Base-by-base conservation (phyloP, 2,329 filamentous ascomycete genomes). In the Metarhizium guizhouense region DNA sequence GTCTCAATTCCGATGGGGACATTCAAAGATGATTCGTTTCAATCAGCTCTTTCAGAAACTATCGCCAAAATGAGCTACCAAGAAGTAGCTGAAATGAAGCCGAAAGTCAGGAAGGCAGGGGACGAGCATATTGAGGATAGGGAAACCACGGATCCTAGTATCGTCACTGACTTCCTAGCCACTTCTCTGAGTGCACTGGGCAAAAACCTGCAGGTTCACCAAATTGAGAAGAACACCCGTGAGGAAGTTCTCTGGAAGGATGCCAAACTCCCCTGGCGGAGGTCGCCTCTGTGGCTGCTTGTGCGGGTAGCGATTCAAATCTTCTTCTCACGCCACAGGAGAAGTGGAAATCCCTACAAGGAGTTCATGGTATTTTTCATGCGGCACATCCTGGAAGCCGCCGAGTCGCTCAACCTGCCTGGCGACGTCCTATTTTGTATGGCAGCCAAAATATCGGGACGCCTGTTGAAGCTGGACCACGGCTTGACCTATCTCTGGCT, bases 221-320 rank as follows among this genome's bases (percentile, higher is more conserved):
- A n/a, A 65, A 70, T 84, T n/a, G 67, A 59, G 47, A 85, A 84
- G 56, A 69, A 76, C 34, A 79, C 76, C 0, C 74, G 78, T 2
- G 80, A 84, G 43, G 80, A 84, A 14, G 72, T 82, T 1, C 55
- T 79, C 10, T 82, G 71, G 68, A 57, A 60, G 2, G 50, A 56
- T 1, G 51, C 52, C 11, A 45, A 53, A 5, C 51, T 61, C 1
- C 63, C 64, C 0, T 84, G 80, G 81, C 68, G 74, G 11, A 65
- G 76, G 48, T 83, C 80, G 13, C 69, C 80, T 0, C 56, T 78
- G 0, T 85, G 80, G 80, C 67, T 85, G 0, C 67, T 83, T 0
- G 54, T 84, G 3, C 76, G 81, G 0, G 78, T 82, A 0, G 63
- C 71, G 0, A 57, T 82, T 2, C 79, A 84, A 53, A 59, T 72